phyloP scores from a whole-genome alignment of 192 early-diverging fungal genomes.

The Podila clonocystis region DNA sequence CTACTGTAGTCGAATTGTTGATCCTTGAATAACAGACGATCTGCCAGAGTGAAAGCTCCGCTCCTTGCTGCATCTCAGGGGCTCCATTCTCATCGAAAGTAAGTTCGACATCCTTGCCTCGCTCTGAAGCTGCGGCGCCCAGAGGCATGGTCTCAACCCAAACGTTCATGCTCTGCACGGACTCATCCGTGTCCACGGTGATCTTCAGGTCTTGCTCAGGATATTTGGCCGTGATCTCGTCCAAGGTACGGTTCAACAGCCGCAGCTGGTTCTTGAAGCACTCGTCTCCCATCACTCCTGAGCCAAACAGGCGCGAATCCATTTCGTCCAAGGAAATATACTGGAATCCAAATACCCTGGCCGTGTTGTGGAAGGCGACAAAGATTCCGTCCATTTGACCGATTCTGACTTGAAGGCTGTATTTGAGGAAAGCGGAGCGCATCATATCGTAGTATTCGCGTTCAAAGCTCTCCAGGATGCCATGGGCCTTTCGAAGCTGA shows the following conservation, averaged over 20 bases:
- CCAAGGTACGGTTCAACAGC: constrained; percentile 71
- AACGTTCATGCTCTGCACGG: constrained; percentile 49
- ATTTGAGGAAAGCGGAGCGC: constrained; percentile 91
- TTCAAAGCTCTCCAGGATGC: constrained; percentile 84
- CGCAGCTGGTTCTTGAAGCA: constrained; percentile 73
- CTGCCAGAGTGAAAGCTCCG: constrained; percentile 45
- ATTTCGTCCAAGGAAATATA: constrained; percentile 87
- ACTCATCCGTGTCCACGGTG: constrained; percentile 50
- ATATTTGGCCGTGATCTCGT: constrained; percentile 66
- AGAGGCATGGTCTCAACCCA: constrained; percentile 50
- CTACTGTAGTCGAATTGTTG: constrained; percentile 17
- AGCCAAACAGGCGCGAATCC: constrained; percentile 83
- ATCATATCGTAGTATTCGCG: constrained; percentile 95
- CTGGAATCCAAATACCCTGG: constrained; percentile 93
- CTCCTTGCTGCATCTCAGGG: constrained; percentile 43
- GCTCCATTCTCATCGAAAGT: constrained; percentile 34
- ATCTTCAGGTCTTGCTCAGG: constrained; percentile 59
- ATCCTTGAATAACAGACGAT: constrained; percentile 46
- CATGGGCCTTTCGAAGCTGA: constrained; percentile 69
- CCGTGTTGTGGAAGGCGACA: constrained; percentile 93
- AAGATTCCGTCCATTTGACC: constrained; percentile 97
- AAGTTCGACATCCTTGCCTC: constrained; percentile 7
- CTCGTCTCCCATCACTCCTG: constrained; percentile 70
- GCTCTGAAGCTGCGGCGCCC: constrained; percentile 18
- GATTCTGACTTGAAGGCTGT: constrained; percentile 91